phyloP scores from a whole-genome alignment of 2,329 filamentous ascomycete genomes.

The Alternaria postmessia region DNA sequence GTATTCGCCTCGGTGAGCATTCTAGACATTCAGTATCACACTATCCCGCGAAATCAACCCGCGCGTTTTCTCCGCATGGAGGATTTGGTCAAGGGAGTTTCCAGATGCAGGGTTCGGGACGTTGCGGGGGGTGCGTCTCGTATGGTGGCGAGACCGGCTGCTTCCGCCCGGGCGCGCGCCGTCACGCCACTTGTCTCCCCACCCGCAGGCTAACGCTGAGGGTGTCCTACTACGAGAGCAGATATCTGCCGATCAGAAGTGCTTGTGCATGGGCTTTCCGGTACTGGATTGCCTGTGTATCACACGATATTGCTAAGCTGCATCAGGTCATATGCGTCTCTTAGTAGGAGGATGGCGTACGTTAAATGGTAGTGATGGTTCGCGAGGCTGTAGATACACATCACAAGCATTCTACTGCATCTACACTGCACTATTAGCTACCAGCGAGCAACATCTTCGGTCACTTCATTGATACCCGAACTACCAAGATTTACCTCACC shows the following conservation, averaged over 20 bases:
- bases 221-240: not conserved
- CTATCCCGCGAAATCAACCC: not conserved
- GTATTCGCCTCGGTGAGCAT: not conserved
- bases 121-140: not conserved
- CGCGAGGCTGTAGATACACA: not conserved
- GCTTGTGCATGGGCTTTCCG: not conserved
- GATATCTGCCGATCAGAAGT: not conserved
- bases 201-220: not conserved
- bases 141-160: constrained; percentile 9
- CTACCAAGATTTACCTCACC: not conserved
- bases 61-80: not conserved
- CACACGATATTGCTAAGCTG: constrained; percentile 2
- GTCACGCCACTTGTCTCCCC: constrained; percentile 20
- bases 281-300: not conserved
- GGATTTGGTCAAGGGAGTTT: not conserved
- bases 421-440: not conserved
- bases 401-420: not conserved
- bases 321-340: not conserved
- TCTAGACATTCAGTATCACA: not conserved
- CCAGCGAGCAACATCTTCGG: not conserved
- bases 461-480: not conserved
- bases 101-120: not conserved
- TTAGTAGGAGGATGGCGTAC: not conserved
- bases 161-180: constrained; percentile 1
- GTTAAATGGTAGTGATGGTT: not conserved